Conservation (phyloP, 1,284 basidiomycete genomes). For the Sphaerobolus stellatus region DNA sequence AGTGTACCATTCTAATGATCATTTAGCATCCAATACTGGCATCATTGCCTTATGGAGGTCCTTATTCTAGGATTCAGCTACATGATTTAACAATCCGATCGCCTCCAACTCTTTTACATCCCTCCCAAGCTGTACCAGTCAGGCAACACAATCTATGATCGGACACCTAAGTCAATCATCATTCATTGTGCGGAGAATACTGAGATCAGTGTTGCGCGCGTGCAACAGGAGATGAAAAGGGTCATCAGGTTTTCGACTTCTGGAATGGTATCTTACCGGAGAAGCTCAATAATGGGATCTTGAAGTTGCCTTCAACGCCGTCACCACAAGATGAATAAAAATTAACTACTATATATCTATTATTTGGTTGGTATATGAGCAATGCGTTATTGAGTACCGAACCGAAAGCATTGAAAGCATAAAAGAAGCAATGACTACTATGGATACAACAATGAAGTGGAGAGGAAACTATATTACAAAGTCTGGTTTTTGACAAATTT, state of each 20-base stretch:
- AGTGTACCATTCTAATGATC: background rate
- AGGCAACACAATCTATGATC: slow-evolving; percentile 44
- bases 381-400: slow-evolving; percentile 2
- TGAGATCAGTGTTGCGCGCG: slow-evolving; percentile 47
- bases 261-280: slow-evolving; percentile 42
- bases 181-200: slow-evolving; percentile 51
- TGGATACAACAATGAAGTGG: slow-evolving; percentile 6
- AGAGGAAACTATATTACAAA: background rate
- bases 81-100: slow-evolving; percentile 25
- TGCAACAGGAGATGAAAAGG: slow-evolving; percentile 58
- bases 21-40: slow-evolving; percentile 48
- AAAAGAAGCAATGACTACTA: background rate
- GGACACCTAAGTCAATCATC: slow-evolving; percentile 37
- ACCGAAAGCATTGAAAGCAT: slow-evolving; percentile 5
- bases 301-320: slow-evolving; percentile 10
- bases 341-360: background rate
- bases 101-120: slow-evolving; percentile 14
- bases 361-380: no score
- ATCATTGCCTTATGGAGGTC: slow-evolving; percentile 40
- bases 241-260: slow-evolving; percentile 44
- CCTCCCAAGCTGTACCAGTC: slow-evolving; percentile 31
- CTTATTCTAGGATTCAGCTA: slow-evolving; percentile 51
- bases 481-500: background rate
- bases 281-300: slow-evolving; percentile 10
- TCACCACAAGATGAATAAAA: background rate